Evolutionary conservation across 164 flowering plant species (phyloP).

Genomic region (Saururus chinensis): DNA sequence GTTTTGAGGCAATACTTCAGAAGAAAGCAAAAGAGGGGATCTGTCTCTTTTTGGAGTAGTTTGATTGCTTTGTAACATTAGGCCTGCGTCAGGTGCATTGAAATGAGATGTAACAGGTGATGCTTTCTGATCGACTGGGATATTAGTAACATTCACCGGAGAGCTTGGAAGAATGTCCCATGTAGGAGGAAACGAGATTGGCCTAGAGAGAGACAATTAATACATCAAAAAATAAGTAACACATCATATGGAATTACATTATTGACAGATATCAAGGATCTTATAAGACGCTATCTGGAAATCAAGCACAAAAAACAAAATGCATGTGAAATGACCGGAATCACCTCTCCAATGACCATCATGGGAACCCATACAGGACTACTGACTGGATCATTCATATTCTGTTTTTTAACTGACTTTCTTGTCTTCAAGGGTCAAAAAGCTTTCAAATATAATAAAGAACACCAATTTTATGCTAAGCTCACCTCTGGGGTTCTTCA

Average conservation of each 20-base stretch:
- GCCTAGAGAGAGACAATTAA: constrained; percentile 19
- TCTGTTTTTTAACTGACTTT: background rate
- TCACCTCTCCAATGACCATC: too few relatives aligned
- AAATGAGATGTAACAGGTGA: constrained; percentile 15
- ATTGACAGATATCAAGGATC: background rate
- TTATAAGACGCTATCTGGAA: background rate
- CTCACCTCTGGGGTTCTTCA: constrained; percentile 21
- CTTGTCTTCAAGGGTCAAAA: background rate
- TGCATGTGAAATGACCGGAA: too few relatives aligned
- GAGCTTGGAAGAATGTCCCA: constrained; percentile 19
- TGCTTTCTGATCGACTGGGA: constrained; percentile 16
- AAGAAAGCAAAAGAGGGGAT: constrained; percentile 40
- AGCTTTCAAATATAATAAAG: too few relatives aligned
- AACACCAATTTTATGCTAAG: background rate
- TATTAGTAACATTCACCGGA: constrained; percentile 18
- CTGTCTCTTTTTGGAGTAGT: constrained; percentile 49
- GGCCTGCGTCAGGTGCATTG: constrained; percentile 7
- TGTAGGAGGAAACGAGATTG: constrained; percentile 16
- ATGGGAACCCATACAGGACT: background rate
- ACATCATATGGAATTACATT: too few relatives aligned
- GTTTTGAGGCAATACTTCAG: constrained; percentile 20
- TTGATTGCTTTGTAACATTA: constrained; percentile 7
- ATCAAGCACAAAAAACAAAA: too few relatives aligned
- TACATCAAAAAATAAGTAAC: background rate
- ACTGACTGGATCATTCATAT: background rate